Evolutionary conservation across 257 asterid genomes (phyloP), one percentile per base, ranked within the genome.

Genomic region (Buddleja alternifolia): DNA sequence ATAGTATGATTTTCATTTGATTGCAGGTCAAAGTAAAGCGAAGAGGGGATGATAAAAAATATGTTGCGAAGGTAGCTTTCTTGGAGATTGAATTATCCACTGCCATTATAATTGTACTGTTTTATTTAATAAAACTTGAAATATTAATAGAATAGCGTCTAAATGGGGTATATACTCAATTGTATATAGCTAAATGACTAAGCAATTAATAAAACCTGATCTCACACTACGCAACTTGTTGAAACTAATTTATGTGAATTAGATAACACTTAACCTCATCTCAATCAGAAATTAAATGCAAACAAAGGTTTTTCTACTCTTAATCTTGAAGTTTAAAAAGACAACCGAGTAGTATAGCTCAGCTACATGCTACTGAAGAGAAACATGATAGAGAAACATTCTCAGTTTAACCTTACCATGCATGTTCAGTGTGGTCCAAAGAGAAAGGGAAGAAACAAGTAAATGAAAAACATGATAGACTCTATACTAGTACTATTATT

Each of bases 11-110:
- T 70, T 69, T 60, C 54, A 53, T 71, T 73, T 75, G 72, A 63
- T 77, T 79, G 72, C 90, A 90, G 97, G 89, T 90, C 81, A 90
- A 90, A 80, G 96, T 90, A 48, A 90, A 90, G 80, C 84, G 89
- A 82, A 78, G 96, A 82, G 97, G 97, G 24, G 96, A 90, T 72
- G 96, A 88, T 72, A 90, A 86, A 47, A 90, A 90, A 72, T 90
- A 86, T 79, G 95, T 82, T 76, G 97, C 97, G 69, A 88, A 88
- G 97, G 97, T 90, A 84, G 63, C 70, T 60, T 66, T 79, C 57
- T 62, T 54, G 48, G 60, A 41, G 20, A 46, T 66, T 51, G 39
- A 63, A 32, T 51, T 53, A 24, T 11, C 53, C 39, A 61, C 40
- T 56, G 52, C 16, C 20, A 34, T 51, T 58, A 41, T 39, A 63